Evolutionary conservation across 768 basidiomycete species (phyloP).

Genomic region (Lentinus tigrinus): DNA sequence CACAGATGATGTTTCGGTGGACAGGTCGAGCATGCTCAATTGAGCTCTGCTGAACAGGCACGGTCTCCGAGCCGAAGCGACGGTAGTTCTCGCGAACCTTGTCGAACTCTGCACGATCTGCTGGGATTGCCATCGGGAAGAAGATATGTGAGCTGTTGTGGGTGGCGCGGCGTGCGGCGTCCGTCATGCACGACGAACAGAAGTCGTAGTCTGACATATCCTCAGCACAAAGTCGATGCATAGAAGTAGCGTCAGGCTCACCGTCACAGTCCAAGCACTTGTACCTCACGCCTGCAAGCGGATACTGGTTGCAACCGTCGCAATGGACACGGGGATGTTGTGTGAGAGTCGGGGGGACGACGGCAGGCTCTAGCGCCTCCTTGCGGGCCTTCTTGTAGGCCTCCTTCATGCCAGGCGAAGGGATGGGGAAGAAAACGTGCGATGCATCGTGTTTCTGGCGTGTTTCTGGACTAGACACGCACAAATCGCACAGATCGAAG

Average conservation of each 20-base stretch:
- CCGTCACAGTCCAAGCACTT: slow-evolving; percentile 65
- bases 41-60: background rate
- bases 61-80: background rate
- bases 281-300: slow-evolving; percentile 5
- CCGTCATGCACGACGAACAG: slow-evolving; percentile 20
- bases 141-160: slow-evolving; percentile 20
- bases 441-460: slow-evolving; percentile 14
- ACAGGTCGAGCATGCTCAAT: slow-evolving; percentile 9
- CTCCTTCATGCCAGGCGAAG: slow-evolving; percentile 2
- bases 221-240: background rate
- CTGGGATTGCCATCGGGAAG: slow-evolving; percentile 17
- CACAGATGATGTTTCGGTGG: slow-evolving; percentile 64
- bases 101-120: background rate
- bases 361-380: background rate
- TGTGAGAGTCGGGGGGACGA: background rate
- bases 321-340: background rate
- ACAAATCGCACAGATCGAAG: slow-evolving; percentile 22
- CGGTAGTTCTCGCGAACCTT: slow-evolving; percentile 3
- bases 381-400: slow-evolving; percentile 13
- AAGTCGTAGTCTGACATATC: slow-evolving; percentile 21
- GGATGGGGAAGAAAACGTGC: slow-evolving; percentile 25
- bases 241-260: background rate
- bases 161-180: slow-evolving; percentile 1
- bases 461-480: slow-evolving; percentile 6
- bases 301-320: slow-evolving; percentile 2